Evolutionary conservation across 768 basidiomycete genomes (phyloP), one percentile per base, ranked within the genome.

Genomic region (Lentinula lateritia): DNA sequence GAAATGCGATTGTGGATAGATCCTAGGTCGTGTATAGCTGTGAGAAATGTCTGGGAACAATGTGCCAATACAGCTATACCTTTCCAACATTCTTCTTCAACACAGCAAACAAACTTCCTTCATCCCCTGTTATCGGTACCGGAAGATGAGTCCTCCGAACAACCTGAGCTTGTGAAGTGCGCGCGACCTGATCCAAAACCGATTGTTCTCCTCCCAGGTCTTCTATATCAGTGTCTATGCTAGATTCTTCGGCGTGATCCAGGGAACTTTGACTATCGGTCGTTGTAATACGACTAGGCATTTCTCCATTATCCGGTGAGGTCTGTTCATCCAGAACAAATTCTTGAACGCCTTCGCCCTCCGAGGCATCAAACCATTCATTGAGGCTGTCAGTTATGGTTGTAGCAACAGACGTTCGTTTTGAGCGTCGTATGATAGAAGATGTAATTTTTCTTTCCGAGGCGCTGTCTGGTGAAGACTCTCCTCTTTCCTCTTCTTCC

Each of bases 31-130:
- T 16, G 63, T 62, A 36, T 52, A 5, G 5, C 13, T 52, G 38
- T 46, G 16, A 20, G 23, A 12, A 52, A 50, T 45, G 50, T 23
- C 61, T 23, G 12, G 39, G 32, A 59, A 56, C 35, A 39, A n/a
- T 45, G 6, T 36, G 16, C 36, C 54, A 36, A 62, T 61, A 39
- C 32, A 52, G 13, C 34, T 67, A 18, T 56, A 91, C 92, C 79
- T 93, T 93, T 57, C 92, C 92, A 52, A 94, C 87, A 67, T 92
- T 94, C 75, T 92, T 93, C 76, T 92, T 92, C 50, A 95, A 73
- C 36, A 94, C 85, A 1, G 88, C 75, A 67, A 93, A 92, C 39
- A 94, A 74, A 68, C 91, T 92, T 9, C 90, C 90, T 73, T 94
- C 90, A 58, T 93, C 92, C 3, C 82, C 84, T 23, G 82, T 76